phyloP scores from a whole-genome alignment of 2,329 filamentous ascomycete genomes.

The Venturia effusa region DNA sequence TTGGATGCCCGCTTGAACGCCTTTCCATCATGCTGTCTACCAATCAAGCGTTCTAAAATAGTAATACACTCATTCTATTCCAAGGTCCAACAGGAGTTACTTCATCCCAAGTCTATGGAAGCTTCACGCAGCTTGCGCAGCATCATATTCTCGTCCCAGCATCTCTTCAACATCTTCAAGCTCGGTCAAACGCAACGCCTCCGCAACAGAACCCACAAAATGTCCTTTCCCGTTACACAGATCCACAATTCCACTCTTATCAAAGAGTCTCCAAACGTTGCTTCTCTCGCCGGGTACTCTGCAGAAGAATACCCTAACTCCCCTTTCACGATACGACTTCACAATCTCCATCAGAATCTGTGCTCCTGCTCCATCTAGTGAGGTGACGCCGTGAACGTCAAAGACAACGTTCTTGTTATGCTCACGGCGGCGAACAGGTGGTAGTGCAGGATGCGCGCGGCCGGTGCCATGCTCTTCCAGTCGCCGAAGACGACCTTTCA shows the following conservation, averaged over 20 bases:
- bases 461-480: constrained; percentile 86
- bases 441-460: constrained; percentile 75
- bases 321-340: constrained; percentile 61
- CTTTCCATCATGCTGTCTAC: not conserved
- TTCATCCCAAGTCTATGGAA: not conserved
- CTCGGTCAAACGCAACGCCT: constrained; percentile 74
- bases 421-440: constrained; percentile 63
- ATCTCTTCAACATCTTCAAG: constrained; percentile 44
- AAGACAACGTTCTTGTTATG: constrained; percentile 91
- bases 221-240: constrained; percentile 65
- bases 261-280: constrained; percentile 61
- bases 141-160: constrained; percentile 6
- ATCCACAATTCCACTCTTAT: constrained; percentile 73
- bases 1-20: not conserved
- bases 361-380: constrained; percentile 82
- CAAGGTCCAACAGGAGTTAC: not conserved
- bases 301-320: constrained; percentile 68
- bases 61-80: not conserved
- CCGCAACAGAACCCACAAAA: constrained; percentile 74
- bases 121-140: constrained; percentile 2
- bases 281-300: constrained; percentile 38
- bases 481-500: constrained; percentile 72
- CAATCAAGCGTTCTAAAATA: not conserved
- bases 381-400: constrained; percentile 94
- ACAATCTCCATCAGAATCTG: constrained; percentile 92